phyloP scores from a whole-genome alignment of 2,329 filamentous ascomycete species.

The Nemania diffusa region DNA sequence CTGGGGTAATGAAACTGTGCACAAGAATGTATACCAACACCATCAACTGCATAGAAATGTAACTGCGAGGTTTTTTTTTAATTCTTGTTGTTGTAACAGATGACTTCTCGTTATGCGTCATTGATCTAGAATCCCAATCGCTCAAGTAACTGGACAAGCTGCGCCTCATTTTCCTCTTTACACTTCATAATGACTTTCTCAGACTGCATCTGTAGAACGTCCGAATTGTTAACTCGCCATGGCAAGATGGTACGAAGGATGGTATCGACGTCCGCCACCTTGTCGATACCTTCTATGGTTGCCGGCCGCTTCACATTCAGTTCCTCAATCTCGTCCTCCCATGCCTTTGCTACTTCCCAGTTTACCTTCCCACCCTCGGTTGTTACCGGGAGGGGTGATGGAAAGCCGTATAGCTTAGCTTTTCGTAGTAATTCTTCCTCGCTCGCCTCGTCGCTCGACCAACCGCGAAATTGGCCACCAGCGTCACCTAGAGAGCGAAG shows the following conservation, averaged over 20 bases:
- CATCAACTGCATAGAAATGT: too few relatives aligned
- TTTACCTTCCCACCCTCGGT: constrained; percentile 18
- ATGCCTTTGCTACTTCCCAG: constrained; percentile 30
- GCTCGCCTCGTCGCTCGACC: constrained; percentile 18
- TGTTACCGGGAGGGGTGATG: constrained; percentile 19
- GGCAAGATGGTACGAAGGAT: constrained; percentile 32
- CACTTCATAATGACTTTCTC: constrained; percentile 27
- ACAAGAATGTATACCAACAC: too few relatives aligned
- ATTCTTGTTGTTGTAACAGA: not conserved
- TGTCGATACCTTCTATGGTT: constrained; percentile 33
- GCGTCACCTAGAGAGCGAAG: constrained; percentile 28
- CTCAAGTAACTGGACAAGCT: constrained; percentile 21
- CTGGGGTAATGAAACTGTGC: too few relatives aligned
- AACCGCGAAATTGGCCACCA: constrained; percentile 28
- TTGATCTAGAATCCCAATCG: constrained; percentile 24
- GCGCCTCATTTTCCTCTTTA: constrained; percentile 22
- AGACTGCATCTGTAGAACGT: constrained; percentile 29
- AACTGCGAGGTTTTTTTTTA: not conserved
- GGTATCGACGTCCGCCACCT: constrained; percentile 36
- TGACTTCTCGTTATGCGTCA: too few relatives aligned
- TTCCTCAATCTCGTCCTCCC: constrained; percentile 35
- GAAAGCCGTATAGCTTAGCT: constrained; percentile 30
- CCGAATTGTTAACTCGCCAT: constrained; percentile 33
- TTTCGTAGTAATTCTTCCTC: constrained; percentile 16
- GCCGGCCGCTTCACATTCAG: constrained; percentile 29